Conservation (phyloP, 1,139 yeast species). For the Scheffersomyces quercinus region DNA sequence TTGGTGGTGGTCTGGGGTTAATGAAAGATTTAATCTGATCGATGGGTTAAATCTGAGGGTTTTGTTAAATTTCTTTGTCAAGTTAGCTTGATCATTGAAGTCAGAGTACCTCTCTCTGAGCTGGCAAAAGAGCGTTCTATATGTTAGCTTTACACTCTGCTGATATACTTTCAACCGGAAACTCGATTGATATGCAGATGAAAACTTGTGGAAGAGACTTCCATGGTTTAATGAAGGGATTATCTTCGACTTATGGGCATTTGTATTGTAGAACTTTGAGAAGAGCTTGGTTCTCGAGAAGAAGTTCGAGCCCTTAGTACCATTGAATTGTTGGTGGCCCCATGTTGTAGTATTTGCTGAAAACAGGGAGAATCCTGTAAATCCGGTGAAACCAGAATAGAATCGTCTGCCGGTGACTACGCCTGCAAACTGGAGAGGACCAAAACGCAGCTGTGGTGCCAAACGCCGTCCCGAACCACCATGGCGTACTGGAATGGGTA, state of each 20-base stretch:
- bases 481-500: constrained; percentile 25
- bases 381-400: too few species aligned
- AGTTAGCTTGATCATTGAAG: not conserved
- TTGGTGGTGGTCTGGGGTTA: constrained; percentile 37
- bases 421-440: too few species aligned
- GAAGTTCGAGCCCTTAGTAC: constrained; percentile 6
- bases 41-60: not conserved
- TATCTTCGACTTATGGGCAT: constrained; percentile 8
- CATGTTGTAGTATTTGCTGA: too few species aligned
- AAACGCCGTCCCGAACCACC: too few species aligned
- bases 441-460: too few species aligned
- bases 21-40: constrained; percentile 23
- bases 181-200: constrained; percentile 22
- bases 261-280: constrained; percentile 13
- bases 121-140: constrained; percentile 17
- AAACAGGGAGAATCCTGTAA: too few species aligned
- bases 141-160: constrained; percentile 19
- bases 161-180: constrained; percentile 22
- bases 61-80: not conserved
- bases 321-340: constrained; percentile 3
- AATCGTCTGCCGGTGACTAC: too few species aligned
- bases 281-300: constrained; percentile 12
- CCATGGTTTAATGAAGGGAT: constrained; percentile 15
- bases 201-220: constrained; percentile 26
- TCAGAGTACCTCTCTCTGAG: constrained; percentile 9